Evolutionary conservation across 78 protist species (phyloP).

Genomic region (Cyanophora paradoxa): DNA sequence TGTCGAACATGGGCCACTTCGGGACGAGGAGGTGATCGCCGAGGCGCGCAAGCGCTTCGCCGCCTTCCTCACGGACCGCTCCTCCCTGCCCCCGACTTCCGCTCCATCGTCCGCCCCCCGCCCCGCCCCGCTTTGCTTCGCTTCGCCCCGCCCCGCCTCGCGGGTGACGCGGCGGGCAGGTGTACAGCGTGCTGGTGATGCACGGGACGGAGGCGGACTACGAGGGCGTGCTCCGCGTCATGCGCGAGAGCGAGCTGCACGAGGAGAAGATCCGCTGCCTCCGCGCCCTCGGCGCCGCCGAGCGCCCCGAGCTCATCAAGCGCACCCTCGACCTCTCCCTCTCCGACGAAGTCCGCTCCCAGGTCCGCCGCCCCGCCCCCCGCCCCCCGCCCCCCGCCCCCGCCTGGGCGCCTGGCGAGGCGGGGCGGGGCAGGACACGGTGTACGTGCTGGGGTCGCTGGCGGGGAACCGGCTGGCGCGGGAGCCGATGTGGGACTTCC

Average conservation of each 20-base stretch:
- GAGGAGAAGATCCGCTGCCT: slow-evolving; percentile 11
- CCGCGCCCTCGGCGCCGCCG: no score
- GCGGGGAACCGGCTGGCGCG: not conserved
- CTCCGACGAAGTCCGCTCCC: slow-evolving; percentile 20
- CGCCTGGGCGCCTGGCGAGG: not conserved
- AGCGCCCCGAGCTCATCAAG: not conserved
- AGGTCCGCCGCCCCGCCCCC: no score
- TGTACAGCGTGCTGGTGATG: slow-evolving; percentile 7
- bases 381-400: not conserved
- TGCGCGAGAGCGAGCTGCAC: not conserved
- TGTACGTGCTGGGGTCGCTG: not conserved
- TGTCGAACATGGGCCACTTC: not conserved
- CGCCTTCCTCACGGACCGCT: slow-evolving; percentile 7
- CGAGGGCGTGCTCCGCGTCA: slow-evolving; percentile 7
- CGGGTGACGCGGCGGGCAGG: not conserved
- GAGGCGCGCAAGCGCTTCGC: not conserved
- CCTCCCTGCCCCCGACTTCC: no score
- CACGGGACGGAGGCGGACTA: slow-evolving; percentile 26
- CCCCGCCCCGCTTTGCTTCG: not conserved
- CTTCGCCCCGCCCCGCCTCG: not conserved
- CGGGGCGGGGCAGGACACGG: slow-evolving; percentile 31
- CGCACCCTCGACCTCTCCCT: not conserved
- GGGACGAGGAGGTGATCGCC: not conserved
- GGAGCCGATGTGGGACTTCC: slow-evolving; percentile 11
- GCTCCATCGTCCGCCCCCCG: no score